phyloP scores from a whole-genome alignment of 345 rosid species.

The Ceriops decandra region DNA sequence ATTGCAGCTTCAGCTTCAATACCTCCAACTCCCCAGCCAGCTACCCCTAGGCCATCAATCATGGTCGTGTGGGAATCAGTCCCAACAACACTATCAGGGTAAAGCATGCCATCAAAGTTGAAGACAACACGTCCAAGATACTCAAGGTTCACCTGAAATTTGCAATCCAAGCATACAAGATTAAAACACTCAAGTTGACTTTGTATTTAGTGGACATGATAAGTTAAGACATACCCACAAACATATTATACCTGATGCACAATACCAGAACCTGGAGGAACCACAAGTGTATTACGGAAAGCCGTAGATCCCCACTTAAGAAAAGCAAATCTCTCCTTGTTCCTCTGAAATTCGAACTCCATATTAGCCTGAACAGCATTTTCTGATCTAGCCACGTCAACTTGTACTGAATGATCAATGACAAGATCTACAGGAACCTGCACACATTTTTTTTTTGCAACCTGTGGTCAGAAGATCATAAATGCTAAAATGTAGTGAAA shows the following conservation, averaged over 20 bases:
- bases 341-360: conserved; percentile 94
- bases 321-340: conserved; percentile 95
- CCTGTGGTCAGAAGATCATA: neutral
- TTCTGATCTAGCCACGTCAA: conserved; percentile 90
- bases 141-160: conserved; percentile 88
- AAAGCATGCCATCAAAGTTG: conserved; percentile 66
- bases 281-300: conserved; percentile 93
- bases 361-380: conserved; percentile 96
- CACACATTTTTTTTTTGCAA: conserved; percentile 10
- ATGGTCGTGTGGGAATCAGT: conserved; percentile 99
- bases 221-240: neutral
- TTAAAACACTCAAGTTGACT: neutral
- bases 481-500: neutral
- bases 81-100: conserved; percentile 98
- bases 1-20: conserved; percentile 98
- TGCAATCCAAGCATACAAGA: neutral
- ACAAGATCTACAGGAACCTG: conserved; percentile 99
- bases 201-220: neutral
- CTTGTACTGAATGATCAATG: conserved; percentile 98
- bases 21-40: conserved; percentile 99
- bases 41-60: conserved; percentile 99
- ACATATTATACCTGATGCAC: conserved; percentile 84
- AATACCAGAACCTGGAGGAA: conserved; percentile 99
- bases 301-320: conserved; percentile 98
- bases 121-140: conserved; percentile 97